phyloP scores from a whole-genome alignment of 1,139 yeast species.

The Zygoascus meyerae region DNA sequence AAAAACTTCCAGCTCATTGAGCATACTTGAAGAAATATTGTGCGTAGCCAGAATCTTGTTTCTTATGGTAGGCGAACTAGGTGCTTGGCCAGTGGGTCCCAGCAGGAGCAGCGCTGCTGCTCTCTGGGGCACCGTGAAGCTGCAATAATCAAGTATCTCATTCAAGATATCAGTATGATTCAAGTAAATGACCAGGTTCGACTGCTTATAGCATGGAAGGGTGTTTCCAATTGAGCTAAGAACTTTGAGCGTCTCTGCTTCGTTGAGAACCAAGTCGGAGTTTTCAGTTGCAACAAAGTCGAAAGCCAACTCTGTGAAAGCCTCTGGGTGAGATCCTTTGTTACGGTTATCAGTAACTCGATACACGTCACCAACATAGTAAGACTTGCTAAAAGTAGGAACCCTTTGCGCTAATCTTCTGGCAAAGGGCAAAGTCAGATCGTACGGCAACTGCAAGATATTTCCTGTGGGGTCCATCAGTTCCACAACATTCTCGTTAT shows the following conservation, averaged over 20 bases:
- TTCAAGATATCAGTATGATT: conserved; percentile 79
- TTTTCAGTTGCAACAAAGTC: conserved; percentile 51
- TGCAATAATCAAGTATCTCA: conserved; percentile 69
- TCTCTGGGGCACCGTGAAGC: conserved; percentile 65
- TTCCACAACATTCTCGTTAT: conserved; percentile 61
- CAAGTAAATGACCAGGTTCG: conserved; percentile 53
- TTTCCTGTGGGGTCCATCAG: conserved; percentile 81
- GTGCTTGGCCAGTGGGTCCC: conserved; percentile 71
- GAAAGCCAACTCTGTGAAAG: conserved; percentile 76
- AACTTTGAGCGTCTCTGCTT: conserved; percentile 82
- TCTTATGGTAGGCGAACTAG: conserved; percentile 59
- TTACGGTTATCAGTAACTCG: conserved; percentile 52
- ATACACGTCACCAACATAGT: conserved; percentile 72
- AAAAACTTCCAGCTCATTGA: conserved; percentile 74
- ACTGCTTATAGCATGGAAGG: conserved; percentile 59
- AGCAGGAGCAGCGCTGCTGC: conserved; percentile 62
- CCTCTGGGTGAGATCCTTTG: conserved; percentile 56
- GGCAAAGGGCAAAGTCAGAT: conserved; percentile 83
- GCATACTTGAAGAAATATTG: conserved; percentile 71
- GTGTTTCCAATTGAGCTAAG: conserved; percentile 62
- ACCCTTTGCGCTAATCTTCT: conserved; percentile 63
- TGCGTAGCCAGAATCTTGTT: conserved; percentile 61
- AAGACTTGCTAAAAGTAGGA: conserved; percentile 53
- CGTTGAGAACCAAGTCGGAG: conserved; percentile 49
- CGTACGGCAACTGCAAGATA: conserved; percentile 82